Evolutionary conservation across 140 eudicot genomes (phyloP), one percentile per base, ranked within the genome.

Genomic region (Ambrosia hybrid): DNA sequence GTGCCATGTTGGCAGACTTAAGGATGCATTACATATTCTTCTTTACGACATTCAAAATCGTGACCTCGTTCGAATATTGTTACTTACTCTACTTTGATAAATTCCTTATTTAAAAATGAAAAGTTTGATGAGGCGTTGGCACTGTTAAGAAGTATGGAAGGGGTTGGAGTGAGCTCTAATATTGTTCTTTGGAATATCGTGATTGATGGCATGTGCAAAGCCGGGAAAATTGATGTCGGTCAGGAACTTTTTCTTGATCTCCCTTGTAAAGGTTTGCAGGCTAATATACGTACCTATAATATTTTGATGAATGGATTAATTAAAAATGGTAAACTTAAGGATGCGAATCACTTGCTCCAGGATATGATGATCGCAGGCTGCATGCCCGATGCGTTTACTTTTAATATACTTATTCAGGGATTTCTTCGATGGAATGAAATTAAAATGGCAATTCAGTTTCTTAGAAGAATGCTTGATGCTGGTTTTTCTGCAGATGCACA

Each of bases 171-270:
- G 53, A 57, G 33, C 46, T 78, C 81, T 36, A 76, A 71, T 71
- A 80, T 76, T 30, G 74, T 80, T 71, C 62, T 76, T 2, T 80
- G 75, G 52, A 80, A 80, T 46, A 70, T 51, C 9, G 45, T 80
- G 15, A 80, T 80, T 56, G 78, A 76, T 80, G 85, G 82, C 48
- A 49, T 66, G 72, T 81, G 82, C 49, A 81, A 71, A 76, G 57
- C 38, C 59, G 79, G 82, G 72, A 81, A 67, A 58, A 60, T 72
- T 67, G 79, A 76, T 51, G 63, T 41, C 9, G 79, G 75, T 51
- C 60, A 51, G 36, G 76, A 51, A 33, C 45, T 41, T 34, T 81
- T 81, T 45, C 48, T 13, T 65, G 67, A 67, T 26, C 72, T 81
- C 3, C 1, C 67, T 36, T 75, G 71, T 34, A 81, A 39, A 76